These are phyloP conservation scores for Mitragyna speciosa DNA, from an alignment of 257 asterid species.

Conservation along the genomic window DNA sequence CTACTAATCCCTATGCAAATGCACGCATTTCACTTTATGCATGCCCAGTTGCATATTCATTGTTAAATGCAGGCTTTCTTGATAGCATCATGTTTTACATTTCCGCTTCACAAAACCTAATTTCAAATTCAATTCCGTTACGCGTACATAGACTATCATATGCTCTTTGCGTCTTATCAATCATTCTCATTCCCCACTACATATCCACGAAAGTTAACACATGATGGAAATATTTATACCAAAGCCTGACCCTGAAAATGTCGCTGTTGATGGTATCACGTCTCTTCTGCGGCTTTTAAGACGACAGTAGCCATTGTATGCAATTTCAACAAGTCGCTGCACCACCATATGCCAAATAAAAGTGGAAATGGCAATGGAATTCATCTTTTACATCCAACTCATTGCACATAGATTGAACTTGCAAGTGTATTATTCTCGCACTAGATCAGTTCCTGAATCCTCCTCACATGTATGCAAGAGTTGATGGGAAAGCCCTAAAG, in stretches of 20 bases:
- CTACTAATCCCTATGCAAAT: too few relatives aligned
- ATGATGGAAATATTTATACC: background rate
- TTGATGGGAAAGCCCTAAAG: slow-evolving; percentile 24
- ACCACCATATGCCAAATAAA: background rate
- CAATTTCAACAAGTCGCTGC: background rate
- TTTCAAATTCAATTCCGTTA: background rate
- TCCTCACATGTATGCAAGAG: background rate
- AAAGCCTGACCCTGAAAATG: background rate
- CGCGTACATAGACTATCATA: background rate
- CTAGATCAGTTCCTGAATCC: too few relatives aligned
- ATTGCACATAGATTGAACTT: background rate
- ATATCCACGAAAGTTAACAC: background rate
- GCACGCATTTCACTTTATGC: too few relatives aligned
- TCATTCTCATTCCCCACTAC: background rate
- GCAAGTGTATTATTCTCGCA: background rate
- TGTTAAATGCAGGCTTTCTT: too few relatives aligned
- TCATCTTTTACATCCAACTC: background rate
- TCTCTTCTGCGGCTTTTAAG: background rate
- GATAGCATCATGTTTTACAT: background rate
- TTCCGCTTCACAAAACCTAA: background rate
- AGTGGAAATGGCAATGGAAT: background rate
- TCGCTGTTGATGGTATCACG: background rate
- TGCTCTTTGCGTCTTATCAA: background rate
- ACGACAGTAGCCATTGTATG: background rate
- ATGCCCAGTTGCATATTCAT: too few relatives aligned